Conservation (phyloP, 768 basidiomycete genomes). For the Russula griseocarnosa region DNA sequence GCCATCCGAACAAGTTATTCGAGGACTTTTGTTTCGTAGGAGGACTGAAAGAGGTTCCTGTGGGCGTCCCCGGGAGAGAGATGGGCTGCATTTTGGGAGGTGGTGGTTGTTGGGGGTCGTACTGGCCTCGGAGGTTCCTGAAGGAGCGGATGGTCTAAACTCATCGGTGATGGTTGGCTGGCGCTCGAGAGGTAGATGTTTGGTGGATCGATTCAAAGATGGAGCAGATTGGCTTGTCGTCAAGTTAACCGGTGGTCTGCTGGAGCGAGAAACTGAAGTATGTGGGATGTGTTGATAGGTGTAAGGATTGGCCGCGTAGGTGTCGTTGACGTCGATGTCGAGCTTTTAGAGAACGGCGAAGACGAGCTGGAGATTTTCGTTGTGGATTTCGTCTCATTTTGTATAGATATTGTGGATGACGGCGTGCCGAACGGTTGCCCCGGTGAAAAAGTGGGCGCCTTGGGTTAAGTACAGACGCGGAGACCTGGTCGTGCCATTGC, state of each 20-base stretch:
- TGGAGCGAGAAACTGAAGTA: neutral
- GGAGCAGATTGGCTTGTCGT: conserved; percentile 19
- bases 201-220: conserved; percentile 8
- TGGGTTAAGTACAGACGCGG: conserved; percentile 15
- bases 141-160: neutral
- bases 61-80: conserved; percentile 36
- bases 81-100: conserved; percentile 31
- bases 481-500: neutral
- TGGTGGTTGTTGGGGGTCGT: conserved; percentile 25
- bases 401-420: conserved; percentile 26
- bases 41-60: conserved; percentile 31
- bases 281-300: conserved; percentile 23
- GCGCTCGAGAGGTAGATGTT: conserved; percentile 4
- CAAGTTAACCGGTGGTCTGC: neutral
- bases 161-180: conserved; percentile 18
- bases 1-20: conserved; percentile 31
- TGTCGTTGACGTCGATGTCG: conserved; percentile 17
- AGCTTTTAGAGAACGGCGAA: neutral
- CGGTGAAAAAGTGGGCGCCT: conserved; percentile 28
- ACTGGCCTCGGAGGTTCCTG: neutral
- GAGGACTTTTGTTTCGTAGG: conserved; percentile 26
- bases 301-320: conserved; percentile 20
- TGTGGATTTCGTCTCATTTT: neutral
- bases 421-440: conserved; percentile 17
- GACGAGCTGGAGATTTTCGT: neutral